Conservation (phyloP, 371 early-diverging fungal genomes). For the Mortierella sp. region DNA sequence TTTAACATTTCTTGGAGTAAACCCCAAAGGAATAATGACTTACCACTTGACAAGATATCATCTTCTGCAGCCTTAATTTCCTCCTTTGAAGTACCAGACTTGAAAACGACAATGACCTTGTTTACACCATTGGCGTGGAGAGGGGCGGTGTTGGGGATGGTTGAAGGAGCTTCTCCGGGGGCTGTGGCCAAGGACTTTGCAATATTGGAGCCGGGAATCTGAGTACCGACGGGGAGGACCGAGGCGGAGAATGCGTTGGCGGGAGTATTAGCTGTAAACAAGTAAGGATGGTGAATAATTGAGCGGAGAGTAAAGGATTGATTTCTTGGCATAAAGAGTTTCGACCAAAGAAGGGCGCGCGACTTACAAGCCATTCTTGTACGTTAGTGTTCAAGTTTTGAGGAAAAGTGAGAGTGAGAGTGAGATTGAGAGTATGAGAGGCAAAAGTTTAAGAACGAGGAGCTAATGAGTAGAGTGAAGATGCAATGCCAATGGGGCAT, state of each 20-base stretch:
- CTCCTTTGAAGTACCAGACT: slow-evolving; percentile 57
- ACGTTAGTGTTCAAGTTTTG: too few species aligned
- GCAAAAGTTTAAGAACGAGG: too few species aligned
- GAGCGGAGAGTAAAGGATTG: too few species aligned
- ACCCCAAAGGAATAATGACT: background rate
- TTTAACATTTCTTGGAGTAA: background rate
- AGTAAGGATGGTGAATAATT: too few species aligned
- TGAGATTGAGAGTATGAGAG: too few species aligned
- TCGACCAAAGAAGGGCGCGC: too few species aligned
- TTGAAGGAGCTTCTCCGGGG: slow-evolving; percentile 15
- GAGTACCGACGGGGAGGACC: slow-evolving; percentile 21
- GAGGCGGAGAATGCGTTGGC: slow-evolving; percentile 26
- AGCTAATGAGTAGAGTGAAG: too few species aligned
- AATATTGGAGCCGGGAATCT: slow-evolving; percentile 8
- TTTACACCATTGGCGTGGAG: background rate
- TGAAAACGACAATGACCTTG: slow-evolving; percentile 43
- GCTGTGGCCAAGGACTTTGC: slow-evolving; percentile 15
- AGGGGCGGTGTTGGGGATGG: slow-evolving; percentile 2
- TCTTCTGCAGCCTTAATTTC: slow-evolving; percentile 60
- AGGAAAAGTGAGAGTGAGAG: too few species aligned
- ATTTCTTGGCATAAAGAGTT: too few species aligned
- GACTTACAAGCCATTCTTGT: too few species aligned
- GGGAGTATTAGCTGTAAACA: background rate
- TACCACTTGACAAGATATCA: slow-evolving; percentile 57
- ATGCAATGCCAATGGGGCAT: too few species aligned